Evolutionary conservation across 2,329 filamentous ascomycete species (phyloP).

Genomic region (Cordyceps fumosorosea): DNA sequence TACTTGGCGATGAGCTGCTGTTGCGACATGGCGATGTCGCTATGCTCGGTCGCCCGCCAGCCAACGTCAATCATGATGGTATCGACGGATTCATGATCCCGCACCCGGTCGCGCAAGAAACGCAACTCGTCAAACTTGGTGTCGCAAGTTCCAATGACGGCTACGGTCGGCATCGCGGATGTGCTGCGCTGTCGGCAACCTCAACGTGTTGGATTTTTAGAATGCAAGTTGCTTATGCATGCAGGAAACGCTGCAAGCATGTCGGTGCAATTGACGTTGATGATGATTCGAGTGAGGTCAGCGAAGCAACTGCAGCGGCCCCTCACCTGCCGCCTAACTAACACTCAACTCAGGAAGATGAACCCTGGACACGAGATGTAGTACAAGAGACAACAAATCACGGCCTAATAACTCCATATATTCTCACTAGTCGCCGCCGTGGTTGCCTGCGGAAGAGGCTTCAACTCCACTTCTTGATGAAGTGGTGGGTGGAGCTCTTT

Average conservation of each 20-base stretch:
- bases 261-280: neutral
- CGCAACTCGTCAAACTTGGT: conserved; percentile 56
- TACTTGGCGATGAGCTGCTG: conserved; percentile 32
- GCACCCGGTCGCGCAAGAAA: conserved; percentile 44
- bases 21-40: conserved; percentile 41
- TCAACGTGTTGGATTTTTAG: neutral
- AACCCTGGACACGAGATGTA: neutral
- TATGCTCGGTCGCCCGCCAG: conserved; percentile 32
- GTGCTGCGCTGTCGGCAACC: neutral
- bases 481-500: conserved; percentile 1
- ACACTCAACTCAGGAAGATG: neutral
- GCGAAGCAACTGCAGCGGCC: neutral
- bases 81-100: conserved; percentile 17
- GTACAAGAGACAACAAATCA: neutral
- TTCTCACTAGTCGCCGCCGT: neutral
- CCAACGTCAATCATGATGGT: conserved; percentile 39
- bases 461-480: conserved; percentile 8
- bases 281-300: neutral
- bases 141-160: conserved; percentile 57
- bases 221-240: neutral
- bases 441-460: neutral
- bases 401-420: neutral
- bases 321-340: neutral
- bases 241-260: neutral
- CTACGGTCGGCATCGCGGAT: conserved; percentile 32